Base-by-base conservation (phyloP, 148 eudicot genomes). In the Chenopodium quinoa region DNA sequence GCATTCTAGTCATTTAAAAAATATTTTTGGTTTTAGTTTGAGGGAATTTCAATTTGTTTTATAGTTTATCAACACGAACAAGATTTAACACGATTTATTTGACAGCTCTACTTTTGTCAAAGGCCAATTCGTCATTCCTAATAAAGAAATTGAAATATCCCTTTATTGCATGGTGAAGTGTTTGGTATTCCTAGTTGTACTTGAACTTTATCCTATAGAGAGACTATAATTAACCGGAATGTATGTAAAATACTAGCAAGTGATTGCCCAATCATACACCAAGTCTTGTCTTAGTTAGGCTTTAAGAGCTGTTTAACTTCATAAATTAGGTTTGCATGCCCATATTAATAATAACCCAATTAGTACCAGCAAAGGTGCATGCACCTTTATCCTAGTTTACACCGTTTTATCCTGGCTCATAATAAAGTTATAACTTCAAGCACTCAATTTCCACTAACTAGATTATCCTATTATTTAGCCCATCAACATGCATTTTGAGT, bases 261-360 rank as follows among this genome's bases (percentile, higher is more conserved):
- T 81, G 78, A 71, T 70, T 83, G 47, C 56, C 46, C 79, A 83
- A 83, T 83, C 82, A 84, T 60, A 31, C 56, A 34, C 76, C 27
- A 62, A 72, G 63, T 48, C 47, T 81, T 77, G 79, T 84, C 81
- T 77, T 77, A 54, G 69, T 52, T 84, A 77, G 78, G 78, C 34
- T 65, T 64, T 23, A 34, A 73, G 70, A 63, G 65, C 77, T 32
- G 54, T 82, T 29, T 83, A 34, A 62, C 78, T 84, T 13, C 4
- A 78, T 78, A 23, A 69, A 60, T 44, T 75, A 27, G 79, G 70
- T 79, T 74, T 62, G 22, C 32, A 60, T 23, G 5, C 0, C 29
- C 17, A 13, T 56, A 56, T 56, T 17, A 56, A 17, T 56, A 56
- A 56, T 56, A 12, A 17, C 17, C 62, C 22, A 54, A 54, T 54